Evolutionary conservation across 2,329 filamentous ascomycete species (phyloP).

Genomic region (Alternaria metachromatica): DNA sequence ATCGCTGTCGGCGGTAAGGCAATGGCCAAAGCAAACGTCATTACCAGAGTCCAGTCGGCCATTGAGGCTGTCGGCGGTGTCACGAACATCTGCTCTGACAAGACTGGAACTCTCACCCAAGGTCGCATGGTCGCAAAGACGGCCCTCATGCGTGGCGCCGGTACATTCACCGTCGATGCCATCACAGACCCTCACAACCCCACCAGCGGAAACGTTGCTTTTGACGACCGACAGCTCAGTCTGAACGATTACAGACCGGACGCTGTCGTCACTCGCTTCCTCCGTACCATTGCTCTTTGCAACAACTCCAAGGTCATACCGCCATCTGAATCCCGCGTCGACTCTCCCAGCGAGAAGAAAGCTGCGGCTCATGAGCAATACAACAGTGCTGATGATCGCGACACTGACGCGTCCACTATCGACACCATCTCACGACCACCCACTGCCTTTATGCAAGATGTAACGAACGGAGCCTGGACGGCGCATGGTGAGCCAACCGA

Average conservation of each 20-base stretch:
- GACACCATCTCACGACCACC: constrained; percentile 38
- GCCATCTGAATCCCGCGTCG: constrained; percentile 30
- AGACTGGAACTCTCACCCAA: constrained; percentile 51
- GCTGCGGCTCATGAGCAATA: constrained; percentile 43
- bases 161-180: constrained; percentile 41
- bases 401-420: constrained; percentile 42
- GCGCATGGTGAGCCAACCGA: constrained; percentile 49
- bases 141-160: constrained; percentile 46
- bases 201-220: constrained; percentile 39
- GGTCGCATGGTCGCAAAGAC: constrained; percentile 51
- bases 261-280: constrained; percentile 35
- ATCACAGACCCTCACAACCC: constrained; percentile 48
- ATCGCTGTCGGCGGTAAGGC: constrained; percentile 57
- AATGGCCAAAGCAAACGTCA: constrained; percentile 51
- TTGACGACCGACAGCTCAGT: constrained; percentile 37
- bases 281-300: constrained; percentile 49
- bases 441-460: constrained; percentile 30
- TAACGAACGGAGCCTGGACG: constrained; percentile 36
- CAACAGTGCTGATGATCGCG: constrained; percentile 36
- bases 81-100: constrained; percentile 52
- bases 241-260: constrained; percentile 32
- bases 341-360: constrained; percentile 61
- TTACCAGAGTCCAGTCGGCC: constrained; percentile 48
- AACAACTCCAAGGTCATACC: constrained; percentile 48
- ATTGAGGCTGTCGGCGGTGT: constrained; percentile 52